These are phyloP conservation scores for Phaseolus lunatus DNA, from an alignment of 306 rosid genomes.

Conservation along the genomic window DNA sequence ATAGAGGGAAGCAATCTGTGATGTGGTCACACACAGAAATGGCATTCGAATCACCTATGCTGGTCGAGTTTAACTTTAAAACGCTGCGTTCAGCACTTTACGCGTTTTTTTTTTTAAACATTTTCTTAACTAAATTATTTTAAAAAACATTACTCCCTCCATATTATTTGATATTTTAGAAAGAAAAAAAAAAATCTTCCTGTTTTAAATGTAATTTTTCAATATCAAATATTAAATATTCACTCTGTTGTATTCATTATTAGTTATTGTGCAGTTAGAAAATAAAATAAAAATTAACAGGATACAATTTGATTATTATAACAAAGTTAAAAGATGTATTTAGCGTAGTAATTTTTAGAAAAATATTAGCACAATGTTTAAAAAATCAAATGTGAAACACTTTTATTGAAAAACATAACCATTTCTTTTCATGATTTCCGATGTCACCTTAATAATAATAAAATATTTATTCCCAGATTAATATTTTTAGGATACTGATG, in stretches of 20 bases:
- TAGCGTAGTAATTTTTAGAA: too few relatives aligned
- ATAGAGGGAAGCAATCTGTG: slow-evolving; percentile 24
- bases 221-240: not conserved
- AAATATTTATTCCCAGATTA: too few relatives aligned
- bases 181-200: not conserved
- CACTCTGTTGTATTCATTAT: not conserved
- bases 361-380: too few relatives aligned
- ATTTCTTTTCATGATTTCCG: too few relatives aligned
- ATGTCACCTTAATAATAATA: too few relatives aligned
- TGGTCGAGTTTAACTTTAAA: slow-evolving; percentile 20
- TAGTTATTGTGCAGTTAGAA: not conserved
- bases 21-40: slow-evolving; percentile 38
- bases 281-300: not conserved
- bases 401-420: too few relatives aligned
- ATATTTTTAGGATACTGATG: too few relatives aligned
- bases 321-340: too few relatives aligned
- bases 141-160: not conserved
- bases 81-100: slow-evolving; percentile 39
- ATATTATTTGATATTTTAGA: not conserved
- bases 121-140: not conserved
- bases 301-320: too few relatives aligned
- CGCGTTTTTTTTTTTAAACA: not conserved
- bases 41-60: slow-evolving; percentile 3
- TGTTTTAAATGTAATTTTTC: not conserved
- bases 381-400: too few relatives aligned